Evolutionary conservation across 768 basidiomycete species (phyloP).

Genomic region (Lyophyllum semitale): DNA sequence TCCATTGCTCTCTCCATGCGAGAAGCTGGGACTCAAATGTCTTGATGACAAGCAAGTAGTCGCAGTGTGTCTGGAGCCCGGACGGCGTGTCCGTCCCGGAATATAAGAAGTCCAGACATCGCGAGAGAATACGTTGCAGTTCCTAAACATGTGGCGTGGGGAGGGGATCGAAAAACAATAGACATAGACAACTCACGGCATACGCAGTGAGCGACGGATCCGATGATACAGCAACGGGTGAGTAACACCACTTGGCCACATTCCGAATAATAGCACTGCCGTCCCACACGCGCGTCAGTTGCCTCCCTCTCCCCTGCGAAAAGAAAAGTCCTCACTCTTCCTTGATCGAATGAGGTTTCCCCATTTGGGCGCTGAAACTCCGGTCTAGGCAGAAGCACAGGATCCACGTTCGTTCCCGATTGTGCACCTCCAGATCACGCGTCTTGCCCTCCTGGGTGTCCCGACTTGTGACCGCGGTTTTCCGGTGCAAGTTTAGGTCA

Average conservation of each 20-base stretch:
- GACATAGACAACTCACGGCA: constrained; percentile 56
- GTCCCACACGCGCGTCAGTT: constrained; percentile 9
- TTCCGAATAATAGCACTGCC: constrained; percentile 85
- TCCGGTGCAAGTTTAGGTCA: constrained; percentile 93
- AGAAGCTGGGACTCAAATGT: constrained; percentile 80
- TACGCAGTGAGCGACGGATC: constrained; percentile 78
- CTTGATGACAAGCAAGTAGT: constrained; percentile 84
- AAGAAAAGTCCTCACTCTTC: constrained; percentile 72
- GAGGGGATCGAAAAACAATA: background rate
- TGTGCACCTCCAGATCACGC: constrained; percentile 84
- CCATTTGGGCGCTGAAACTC: constrained; percentile 94
- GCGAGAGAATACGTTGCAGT: constrained; percentile 84
- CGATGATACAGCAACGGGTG: constrained; percentile 59
- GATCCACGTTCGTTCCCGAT: constrained; percentile 94
- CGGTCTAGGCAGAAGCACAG: constrained; percentile 85
- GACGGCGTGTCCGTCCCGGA: constrained; percentile 77
- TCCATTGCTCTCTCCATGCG: constrained; percentile 59
- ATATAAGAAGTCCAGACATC: constrained; percentile 90
- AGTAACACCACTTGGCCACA: constrained; percentile 71
- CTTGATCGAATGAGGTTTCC: constrained; percentile 89
- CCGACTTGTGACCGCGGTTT: constrained; percentile 59
- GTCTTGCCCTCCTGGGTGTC: constrained; percentile 81
- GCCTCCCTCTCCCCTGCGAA: background rate
- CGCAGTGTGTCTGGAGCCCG: constrained; percentile 80
- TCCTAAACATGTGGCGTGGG: constrained; percentile 45